phyloP scores from a whole-genome alignment of 495 filamentous ascomycete genomes.

The Elasticomyces elasticus region DNA sequence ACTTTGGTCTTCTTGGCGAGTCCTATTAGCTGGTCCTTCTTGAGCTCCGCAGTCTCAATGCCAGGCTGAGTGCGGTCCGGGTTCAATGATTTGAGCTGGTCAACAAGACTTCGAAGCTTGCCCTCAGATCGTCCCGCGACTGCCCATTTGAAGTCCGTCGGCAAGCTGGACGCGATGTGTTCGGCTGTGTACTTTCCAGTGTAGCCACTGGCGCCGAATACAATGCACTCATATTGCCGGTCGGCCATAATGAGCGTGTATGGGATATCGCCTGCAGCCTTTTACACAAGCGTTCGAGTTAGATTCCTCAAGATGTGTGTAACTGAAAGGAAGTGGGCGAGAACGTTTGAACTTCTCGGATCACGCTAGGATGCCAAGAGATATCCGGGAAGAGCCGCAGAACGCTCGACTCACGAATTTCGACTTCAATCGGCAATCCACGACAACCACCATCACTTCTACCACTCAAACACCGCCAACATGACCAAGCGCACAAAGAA shows the following conservation, averaged over 20 bases:
- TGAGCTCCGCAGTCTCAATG: slow-evolving; percentile 56
- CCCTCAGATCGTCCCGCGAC: slow-evolving; percentile 67
- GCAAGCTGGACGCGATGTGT: slow-evolving; percentile 61
- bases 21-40: slow-evolving; percentile 48
- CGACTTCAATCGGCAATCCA: no score
- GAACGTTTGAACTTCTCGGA: no score
- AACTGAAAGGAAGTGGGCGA: neutral
- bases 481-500: slow-evolving; percentile 99
- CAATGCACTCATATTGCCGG: slow-evolving; percentile 69
- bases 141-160: slow-evolving; percentile 81
- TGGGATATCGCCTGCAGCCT: slow-evolving; percentile 23
- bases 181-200: slow-evolving; percentile 72
- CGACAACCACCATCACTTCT: neutral
- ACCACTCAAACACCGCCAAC: slow-evolving; percentile 35
- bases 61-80: slow-evolving; percentile 59
- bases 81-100: slow-evolving; percentile 55
- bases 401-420: no score
- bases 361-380: no score
- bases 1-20: slow-evolving; percentile 67
- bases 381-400: no score
- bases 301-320: neutral
- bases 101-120: slow-evolving; percentile 61
- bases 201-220: slow-evolving; percentile 80
- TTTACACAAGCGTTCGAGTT: neutral
- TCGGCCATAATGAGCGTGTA: slow-evolving; percentile 27